Base-by-base conservation (phyloP, 164 flowering plant genomes). In the Aristolochia californica region DNA sequence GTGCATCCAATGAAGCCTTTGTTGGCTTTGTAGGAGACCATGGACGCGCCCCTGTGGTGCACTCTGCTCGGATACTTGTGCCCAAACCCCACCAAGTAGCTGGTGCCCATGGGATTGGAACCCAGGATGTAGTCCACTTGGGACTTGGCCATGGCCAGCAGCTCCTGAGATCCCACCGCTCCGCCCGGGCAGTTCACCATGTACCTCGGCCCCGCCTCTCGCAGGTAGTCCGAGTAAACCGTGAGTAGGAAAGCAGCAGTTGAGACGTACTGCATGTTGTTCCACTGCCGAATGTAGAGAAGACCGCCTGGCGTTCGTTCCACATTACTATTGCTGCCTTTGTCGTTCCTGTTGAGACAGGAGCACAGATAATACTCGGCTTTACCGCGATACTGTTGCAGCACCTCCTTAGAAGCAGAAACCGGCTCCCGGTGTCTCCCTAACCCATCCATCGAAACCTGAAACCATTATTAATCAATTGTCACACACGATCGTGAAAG, bases 251-350 rank as follows among this genome's bases (percentile, higher is more conserved):
- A 88, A 0, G 85, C 60, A 0, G 97, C 90, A 0, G 83, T 72
- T 0, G 99, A 84, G 7, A 94, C 97, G 43, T 94, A 94, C 47
- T 94, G 99, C 95, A 88, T 83, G 83, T 94, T 94, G 88, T 94
- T 94, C 99, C 99, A 94, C 67, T 82, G 83, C 18, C 99, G 78
- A 54, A 83, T 63, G 74, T 76, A 83, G 22, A 88, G 59, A 0
- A 94, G 75, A 2, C 97, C 97, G 0, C 73, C 86, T 0, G 89
- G 96, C 2, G 88, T 93, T 2, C 82, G 81, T 0, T 74, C 70
- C 1, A 90, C 87, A 30, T 93, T 89, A 60, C 66, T 62, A 20
- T 17, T 87, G 58, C 64, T 60, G 17, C 48, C 54, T 1, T 64
- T 72, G 26, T 71, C 72, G 77, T 78, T 85, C 62, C 67, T 79